Base-by-base conservation (phyloP, 2,329 filamentous ascomycete genomes). In the Talaromyces rugulosus region DNA sequence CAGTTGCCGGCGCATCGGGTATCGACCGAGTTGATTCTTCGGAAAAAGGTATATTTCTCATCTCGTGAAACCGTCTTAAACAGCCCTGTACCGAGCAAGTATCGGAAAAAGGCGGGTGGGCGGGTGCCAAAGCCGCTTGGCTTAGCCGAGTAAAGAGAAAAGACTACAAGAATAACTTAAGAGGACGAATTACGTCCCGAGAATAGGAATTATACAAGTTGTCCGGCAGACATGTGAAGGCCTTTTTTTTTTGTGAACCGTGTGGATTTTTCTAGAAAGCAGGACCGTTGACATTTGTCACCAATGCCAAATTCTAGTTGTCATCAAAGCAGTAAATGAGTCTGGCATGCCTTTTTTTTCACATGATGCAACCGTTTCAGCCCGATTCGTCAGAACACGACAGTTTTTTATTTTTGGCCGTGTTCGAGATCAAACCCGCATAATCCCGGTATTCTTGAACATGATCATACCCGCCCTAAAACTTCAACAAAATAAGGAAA, bases 51-150 rank as follows among this genome's bases (percentile, higher is more conserved):
- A 47, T 18, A 18, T 5, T 47, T 47, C 30, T 30, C 44, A 31
- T 53, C 27, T 31, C 50, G 50, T 53, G 50, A 53, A 53, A 53
- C 44, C 50, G 50, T 50, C n/a, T 30, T 47, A 28, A 14, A 28
- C 6, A 33, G 23, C 36, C n/a, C 31, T 50, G 47, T 47, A 51
- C 56, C 61, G 56, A 56, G 30, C 33, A 52, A 59, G 18, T 23
- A 23, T 63, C 61, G 61, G 61, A 52, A 60, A 63, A 63, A 63
- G 61, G 61, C 61, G 61, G 61, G 40, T 51, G 18, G 14, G 36
- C 47, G 44, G 23, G 34, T 30, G 5, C 14, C 12, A 14, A 27
- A n/a, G 18, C 50, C 16, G 28, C 50, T 53, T 11, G 50, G 50
- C 50, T 31, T 16, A 53, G 27, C 50, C 50, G 50, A 53, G 14